A percentile compares a stretch with the other conserved stretches of the same genome.
These are phyloP conservation scores for Ceratocystis papillata DNA, from an alignment of 2,329 filamentous ascomycete species.

Conservation along the genomic window DNA sequence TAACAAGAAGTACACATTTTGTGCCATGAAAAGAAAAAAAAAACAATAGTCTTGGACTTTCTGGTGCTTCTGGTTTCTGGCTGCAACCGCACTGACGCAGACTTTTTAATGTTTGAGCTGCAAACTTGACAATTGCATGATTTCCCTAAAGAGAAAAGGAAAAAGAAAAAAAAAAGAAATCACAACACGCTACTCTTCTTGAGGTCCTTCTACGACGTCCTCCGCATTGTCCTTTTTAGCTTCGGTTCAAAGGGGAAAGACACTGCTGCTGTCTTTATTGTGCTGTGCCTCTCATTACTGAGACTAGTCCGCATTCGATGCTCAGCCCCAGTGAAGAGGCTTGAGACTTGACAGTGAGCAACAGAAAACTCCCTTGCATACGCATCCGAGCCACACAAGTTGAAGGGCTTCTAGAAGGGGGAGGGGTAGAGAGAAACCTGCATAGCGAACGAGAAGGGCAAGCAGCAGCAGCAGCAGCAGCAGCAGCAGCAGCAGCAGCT, in stretches of 20 bases:
- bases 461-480: no score
- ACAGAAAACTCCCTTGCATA: not conserved
- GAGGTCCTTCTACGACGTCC: no score
- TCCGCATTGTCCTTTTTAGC: no score
- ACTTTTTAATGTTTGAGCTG: not conserved
- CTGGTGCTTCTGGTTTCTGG: no score
- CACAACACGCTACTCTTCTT: no score
- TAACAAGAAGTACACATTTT: not conserved
- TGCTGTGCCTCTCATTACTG: not conserved
- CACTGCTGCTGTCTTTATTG: not conserved
- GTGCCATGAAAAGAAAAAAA: not conserved
- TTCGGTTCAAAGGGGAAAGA: no score
- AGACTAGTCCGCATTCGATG: not conserved
- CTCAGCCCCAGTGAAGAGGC: not conserved
- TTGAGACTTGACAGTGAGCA: not conserved
- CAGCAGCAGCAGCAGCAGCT: not conserved
- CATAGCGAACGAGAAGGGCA: not conserved
- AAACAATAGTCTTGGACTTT: not conserved
- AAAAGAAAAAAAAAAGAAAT: not conserved
- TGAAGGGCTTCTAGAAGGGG: conserved; percentile 14
- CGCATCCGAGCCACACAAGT: not conserved
- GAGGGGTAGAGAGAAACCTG: not conserved
- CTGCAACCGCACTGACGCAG: not conserved
- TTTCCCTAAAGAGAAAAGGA: not conserved
- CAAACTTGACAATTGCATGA: not conserved